A percentile compares a stretch with the other conserved stretches of the same genome.
These are phyloP conservation scores for Pugionium cornutum DNA, from an alignment of 345 rosid genomes.

Conservation along the genomic window DNA sequence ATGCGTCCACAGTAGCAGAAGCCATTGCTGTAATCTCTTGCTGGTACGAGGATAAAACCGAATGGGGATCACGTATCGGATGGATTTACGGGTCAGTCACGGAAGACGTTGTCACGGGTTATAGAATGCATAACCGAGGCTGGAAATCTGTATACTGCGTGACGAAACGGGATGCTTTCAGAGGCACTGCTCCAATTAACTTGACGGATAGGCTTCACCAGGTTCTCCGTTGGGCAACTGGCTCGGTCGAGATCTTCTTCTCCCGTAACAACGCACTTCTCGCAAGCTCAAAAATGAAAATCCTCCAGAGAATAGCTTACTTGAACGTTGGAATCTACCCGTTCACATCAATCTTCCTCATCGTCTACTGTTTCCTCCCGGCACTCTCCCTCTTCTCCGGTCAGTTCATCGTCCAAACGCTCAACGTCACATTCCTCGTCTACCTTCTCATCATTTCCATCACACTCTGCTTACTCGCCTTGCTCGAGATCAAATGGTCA, in stretches of 20 bases:
- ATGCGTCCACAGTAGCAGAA: slow-evolving; percentile 94
- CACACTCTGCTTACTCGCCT: slow-evolving; percentile 74
- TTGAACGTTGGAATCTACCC: slow-evolving; percentile 97
- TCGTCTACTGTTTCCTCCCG: slow-evolving; percentile 96
- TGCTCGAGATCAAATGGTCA: slow-evolving; percentile 96
- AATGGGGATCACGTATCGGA: slow-evolving; percentile 96
- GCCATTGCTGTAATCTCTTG: slow-evolving; percentile 97
- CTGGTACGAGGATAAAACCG: slow-evolving; percentile 99
- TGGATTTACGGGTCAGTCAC: slow-evolving; percentile 99
- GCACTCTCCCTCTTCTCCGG: slow-evolving; percentile 96
- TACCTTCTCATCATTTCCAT: slow-evolving; percentile 79
- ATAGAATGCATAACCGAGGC: slow-evolving; percentile 96
- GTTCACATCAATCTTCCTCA: slow-evolving; percentile 88
- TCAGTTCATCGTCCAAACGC: slow-evolving; percentile 84
- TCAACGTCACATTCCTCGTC: slow-evolving; percentile 79
- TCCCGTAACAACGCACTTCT: slow-evolving; percentile 91
- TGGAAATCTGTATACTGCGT: slow-evolving; percentile 99
- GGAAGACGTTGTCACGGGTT: slow-evolving; percentile 97
- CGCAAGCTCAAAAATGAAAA: slow-evolving; percentile 82
- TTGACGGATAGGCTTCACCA: slow-evolving; percentile 98
- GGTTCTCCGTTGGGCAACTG: slow-evolving; percentile 98
- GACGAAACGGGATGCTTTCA: slow-evolving; percentile 93
- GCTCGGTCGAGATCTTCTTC: slow-evolving; percentile 96
- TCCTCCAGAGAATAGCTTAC: slow-evolving; percentile 90
- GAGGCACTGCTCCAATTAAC: slow-evolving; percentile 96